Conservation (phyloP, 108 stramenopile species). For the Mayamaea pseudoterrestris region DNA sequence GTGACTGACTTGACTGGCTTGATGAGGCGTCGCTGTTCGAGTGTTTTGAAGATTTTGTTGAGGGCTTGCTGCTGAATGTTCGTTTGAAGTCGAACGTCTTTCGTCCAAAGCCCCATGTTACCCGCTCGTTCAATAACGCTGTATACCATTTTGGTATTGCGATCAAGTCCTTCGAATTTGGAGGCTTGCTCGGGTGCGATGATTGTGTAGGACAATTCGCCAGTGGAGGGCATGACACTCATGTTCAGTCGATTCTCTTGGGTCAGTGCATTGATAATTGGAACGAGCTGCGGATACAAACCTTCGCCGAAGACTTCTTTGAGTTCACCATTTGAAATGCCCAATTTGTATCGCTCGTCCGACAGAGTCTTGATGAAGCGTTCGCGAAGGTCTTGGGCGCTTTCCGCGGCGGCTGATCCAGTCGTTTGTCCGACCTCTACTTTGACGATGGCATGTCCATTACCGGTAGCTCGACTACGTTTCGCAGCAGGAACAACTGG, state of each 20-base stretch:
- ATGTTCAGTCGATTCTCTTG: conserved; percentile 51
- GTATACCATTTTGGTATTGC: conserved; percentile 73
- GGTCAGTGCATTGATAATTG: conserved; percentile 68
- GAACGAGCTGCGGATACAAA: conserved; percentile 36
- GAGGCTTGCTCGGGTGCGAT: conserved; percentile 48
- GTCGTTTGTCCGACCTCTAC: too few species aligned
- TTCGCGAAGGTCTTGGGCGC: too few species aligned
- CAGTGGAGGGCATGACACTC: conserved; percentile 33
- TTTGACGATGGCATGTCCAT: too few species aligned
- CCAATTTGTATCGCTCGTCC: too few species aligned
- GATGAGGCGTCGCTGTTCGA: conserved; percentile 83
- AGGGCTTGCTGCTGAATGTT: conserved; percentile 84
- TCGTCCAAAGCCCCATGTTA: conserved; percentile 95
- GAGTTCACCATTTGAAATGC: conserved; percentile 52
- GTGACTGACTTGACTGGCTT: conserved; percentile 93
- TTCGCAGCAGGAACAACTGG: too few species aligned
- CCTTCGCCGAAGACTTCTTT: conserved; percentile 41
- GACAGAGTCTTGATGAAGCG: too few species aligned
- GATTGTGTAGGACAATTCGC: conserved; percentile 60
- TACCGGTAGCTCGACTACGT: too few species aligned
- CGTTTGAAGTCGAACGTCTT: conserved; percentile 84
- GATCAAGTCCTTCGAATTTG: conserved; percentile 73
- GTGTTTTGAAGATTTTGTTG: conserved; percentile 88
- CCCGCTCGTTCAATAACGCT: conserved; percentile 87
- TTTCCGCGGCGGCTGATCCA: too few species aligned